Conservation (phyloP, 23 red algal species). For the Gracilaria domingensis region DNA sequence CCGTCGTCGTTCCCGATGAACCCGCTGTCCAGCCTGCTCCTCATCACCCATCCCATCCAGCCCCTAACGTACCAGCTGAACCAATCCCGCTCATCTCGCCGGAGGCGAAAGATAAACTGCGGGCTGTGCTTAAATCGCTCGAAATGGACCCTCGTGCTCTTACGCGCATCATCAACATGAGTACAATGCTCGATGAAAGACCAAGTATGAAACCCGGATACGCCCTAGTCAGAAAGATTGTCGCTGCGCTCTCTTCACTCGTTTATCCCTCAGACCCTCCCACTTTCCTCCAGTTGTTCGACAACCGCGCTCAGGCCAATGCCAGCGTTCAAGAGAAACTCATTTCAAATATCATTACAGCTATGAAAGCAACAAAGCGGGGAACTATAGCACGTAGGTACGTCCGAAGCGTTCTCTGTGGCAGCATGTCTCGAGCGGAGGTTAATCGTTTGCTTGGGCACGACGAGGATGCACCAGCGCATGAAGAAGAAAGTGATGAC, state of each 20-base stretch:
- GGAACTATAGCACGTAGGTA: slow-evolving; percentile 58
- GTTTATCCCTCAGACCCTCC: slow-evolving; percentile 12
- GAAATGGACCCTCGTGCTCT: slow-evolving; percentile 28
- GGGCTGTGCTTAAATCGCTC: slow-evolving; percentile 14
- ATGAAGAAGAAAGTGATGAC: slow-evolving; percentile 46
- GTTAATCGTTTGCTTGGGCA: slow-evolving; percentile 58
- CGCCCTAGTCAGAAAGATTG: slow-evolving; percentile 19
- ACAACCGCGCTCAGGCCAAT: slow-evolving; percentile 24
- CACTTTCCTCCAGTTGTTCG: slow-evolving; percentile 11
- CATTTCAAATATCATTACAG: slow-evolving; percentile 42
- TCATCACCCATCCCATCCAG: background rate
- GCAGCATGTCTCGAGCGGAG: slow-evolving; percentile 49
- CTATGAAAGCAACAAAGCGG: slow-evolving; percentile 42
- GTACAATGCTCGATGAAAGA: background rate
- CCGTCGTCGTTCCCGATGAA: slow-evolving; percentile 24
- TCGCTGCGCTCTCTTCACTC: slow-evolving; percentile 4
- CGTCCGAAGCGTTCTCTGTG: slow-evolving; percentile 45
- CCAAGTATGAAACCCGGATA: slow-evolving; percentile 15
- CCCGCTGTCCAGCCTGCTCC: slow-evolving; percentile 4
- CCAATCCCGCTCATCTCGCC: slow-evolving; percentile 1
- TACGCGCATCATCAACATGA: slow-evolving; percentile 20
- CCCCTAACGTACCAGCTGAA: background rate
- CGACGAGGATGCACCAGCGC: background rate
- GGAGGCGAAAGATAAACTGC: slow-evolving; percentile 24
- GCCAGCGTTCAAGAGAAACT: slow-evolving; percentile 35